Evolutionary conservation across 768 basidiomycete genomes (phyloP).

Genomic region (Naematelia aurantialba): DNA sequence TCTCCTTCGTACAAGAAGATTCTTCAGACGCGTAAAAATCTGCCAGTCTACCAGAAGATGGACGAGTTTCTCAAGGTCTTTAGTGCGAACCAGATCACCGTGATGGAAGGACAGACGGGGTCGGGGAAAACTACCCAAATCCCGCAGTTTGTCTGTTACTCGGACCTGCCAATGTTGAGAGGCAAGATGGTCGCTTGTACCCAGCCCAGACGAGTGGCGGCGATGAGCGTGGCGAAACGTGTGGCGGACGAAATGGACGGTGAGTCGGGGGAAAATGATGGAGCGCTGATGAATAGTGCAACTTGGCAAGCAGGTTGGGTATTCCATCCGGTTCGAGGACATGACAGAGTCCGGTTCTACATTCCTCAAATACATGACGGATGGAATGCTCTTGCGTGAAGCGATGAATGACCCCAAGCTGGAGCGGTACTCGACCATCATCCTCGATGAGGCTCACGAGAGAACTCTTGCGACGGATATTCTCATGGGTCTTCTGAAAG

Average conservation of each 20-base stretch:
- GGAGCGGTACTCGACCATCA: constrained; percentile 89
- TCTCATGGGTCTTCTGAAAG: constrained; percentile 92
- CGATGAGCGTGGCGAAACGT: constrained; percentile 97
- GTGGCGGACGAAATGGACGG: constrained; percentile 99
- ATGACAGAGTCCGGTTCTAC: constrained; percentile 85
- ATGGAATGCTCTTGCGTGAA: constrained; percentile 96
- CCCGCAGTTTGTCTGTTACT: constrained; percentile 92
- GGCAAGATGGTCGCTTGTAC: constrained; percentile 94
- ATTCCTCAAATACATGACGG: constrained; percentile 99
- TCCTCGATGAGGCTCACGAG: constrained; percentile 98
- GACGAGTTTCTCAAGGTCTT: constrained; percentile 84
- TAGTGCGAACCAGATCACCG: constrained; percentile 73
- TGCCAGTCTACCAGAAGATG: constrained; percentile 92
- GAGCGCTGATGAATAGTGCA: constrained; percentile 57
- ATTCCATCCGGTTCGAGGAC: constrained; percentile 97
- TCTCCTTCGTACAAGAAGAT: constrained; percentile 80
- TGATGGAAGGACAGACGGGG: constrained; percentile 74
- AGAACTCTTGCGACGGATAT: constrained; percentile 96
- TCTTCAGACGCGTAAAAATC: constrained; percentile 72
- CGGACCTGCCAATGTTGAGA: constrained; percentile 83
- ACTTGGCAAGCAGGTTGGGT: constrained; percentile 92
- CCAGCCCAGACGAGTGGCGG: constrained; percentile 91
- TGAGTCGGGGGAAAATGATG: constrained; percentile 52
- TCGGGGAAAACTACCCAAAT: constrained; percentile 97
- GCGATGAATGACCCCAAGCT: constrained; percentile 95